Conservation (phyloP, 2,329 filamentous ascomycete genomes). For the Huntiella omanensis region DNA sequence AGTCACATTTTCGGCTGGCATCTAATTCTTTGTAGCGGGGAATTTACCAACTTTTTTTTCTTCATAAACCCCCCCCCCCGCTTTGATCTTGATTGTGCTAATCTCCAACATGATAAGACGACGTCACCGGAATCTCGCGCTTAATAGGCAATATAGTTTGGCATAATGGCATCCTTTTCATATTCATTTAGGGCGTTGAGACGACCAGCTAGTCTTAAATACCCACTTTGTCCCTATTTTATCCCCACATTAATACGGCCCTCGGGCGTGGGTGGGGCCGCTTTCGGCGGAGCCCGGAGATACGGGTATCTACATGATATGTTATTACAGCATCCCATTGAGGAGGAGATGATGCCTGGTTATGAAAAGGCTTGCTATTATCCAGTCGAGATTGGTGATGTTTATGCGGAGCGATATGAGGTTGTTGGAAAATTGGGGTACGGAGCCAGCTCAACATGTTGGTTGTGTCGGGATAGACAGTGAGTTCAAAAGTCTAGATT, state of each 20-base stretch:
- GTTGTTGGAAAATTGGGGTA: conserved; percentile 16
- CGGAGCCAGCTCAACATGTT: conserved; percentile 15
- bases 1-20: too few species aligned
- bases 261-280: too few species aligned
- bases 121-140: too few species aligned
- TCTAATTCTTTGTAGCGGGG: too few species aligned
- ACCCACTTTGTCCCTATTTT: too few species aligned
- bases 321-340: conserved; percentile 12
- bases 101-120: too few species aligned
- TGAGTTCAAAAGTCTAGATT: too few species aligned
- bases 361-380: conserved; percentile 15
- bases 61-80: too few species aligned
- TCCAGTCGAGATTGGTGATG: conserved; percentile 14
- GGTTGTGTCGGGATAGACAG: conserved; percentile 15
- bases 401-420: conserved; percentile 14
- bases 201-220: neutral
- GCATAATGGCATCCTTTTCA: neutral
- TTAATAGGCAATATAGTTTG: neutral
- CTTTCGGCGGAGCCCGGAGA: neutral
- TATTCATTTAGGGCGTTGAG: neutral
- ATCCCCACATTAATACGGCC: too few species aligned
- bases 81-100: too few species aligned
- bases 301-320: conserved; percentile 11
- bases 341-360: conserved; percentile 14
- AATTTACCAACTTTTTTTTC: too few species aligned